Evolutionary conservation across 306 rosid species (phyloP).

Genomic region (Cicer chorassanicum): DNA sequence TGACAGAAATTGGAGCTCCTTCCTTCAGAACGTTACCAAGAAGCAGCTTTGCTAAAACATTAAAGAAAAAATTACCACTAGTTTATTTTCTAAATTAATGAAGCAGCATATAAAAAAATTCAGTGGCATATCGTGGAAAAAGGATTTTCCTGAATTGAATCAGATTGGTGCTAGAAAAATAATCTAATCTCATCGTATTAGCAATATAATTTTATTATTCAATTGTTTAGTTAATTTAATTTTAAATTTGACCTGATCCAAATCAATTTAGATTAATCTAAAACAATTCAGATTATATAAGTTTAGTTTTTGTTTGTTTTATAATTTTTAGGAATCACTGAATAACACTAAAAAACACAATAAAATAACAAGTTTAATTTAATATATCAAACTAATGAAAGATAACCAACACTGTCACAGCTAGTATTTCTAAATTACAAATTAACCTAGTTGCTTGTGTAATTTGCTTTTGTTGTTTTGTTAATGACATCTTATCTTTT

Average conservation of each 20-base stretch:
- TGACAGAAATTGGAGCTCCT: conserved; percentile 83
- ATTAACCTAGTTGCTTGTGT: neutral
- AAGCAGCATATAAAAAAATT: conserved; percentile 36
- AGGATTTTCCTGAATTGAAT: neutral
- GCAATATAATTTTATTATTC: too few species aligned
- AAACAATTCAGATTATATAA: neutral
- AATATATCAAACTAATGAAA: neutral
- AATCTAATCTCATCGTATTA: neutral
- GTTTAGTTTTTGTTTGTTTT: neutral
- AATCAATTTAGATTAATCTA: neutral
- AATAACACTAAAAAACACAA: neutral
- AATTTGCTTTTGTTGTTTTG: neutral
- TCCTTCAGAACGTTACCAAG: conserved; percentile 87
- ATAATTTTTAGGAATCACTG: neutral
- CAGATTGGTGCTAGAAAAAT: neutral
- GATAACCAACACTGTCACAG: neutral
- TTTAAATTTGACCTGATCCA: neutral
- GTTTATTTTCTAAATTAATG: conserved; percentile 26
- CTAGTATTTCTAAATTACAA: neutral
- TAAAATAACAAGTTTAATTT: neutral
- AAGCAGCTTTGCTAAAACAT: conserved; percentile 77
- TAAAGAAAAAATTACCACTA: conserved; percentile 33
- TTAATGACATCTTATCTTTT: too few species aligned
- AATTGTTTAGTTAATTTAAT: too few species aligned
- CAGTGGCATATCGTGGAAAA: conserved; percentile 1